Evolutionary conservation across 768 basidiomycete genomes (phyloP), one percentile per base, ranked within the genome.

Genomic region (Russula vinacea): DNA sequence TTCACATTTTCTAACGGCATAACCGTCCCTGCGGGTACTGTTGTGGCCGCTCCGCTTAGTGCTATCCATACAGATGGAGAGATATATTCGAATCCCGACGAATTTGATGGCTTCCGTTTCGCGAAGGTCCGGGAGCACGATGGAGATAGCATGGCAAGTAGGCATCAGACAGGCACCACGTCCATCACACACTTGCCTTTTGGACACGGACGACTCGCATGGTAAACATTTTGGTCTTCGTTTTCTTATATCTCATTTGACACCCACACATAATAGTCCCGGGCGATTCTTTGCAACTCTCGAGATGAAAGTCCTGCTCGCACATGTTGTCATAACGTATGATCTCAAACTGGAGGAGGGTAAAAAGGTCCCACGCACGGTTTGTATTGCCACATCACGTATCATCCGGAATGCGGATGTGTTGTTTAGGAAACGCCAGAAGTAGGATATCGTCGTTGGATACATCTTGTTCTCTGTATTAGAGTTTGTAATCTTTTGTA

Each of bases 1-100:
- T 77, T 76, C 68, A 78, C 74, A 0, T 77, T 83, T 55, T 79
- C 78, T 5, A 76, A 82, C 65, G 81, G 80, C 3, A 76, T 75
- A 3, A 65, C 68, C 50, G 64, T 83, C 19, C 80, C 80, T 5
- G 70, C 71, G 49, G 79, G 78, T 3, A 75, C 77, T 1, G 68
- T 74, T 24, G 65, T 81, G 8, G 68, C 69, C 5, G 69, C 75
- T 3, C 70, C 78, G 1, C 54, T 70, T 14, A 64, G 60, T 19
- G 70, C 72, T 4, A 73, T 73, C 37, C 80, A 83, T 56, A 53
- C 44, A 11, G 71, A 72, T 59, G 64, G 70, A 60, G 60, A 61
- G 13, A 60, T 74, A 40, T 81, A 80, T 67, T 29, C 67, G 0
- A 68, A 78, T 57, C 68, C 80, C 0, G 57, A 70, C 8, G 68